phyloP scores from a whole-genome alignment of 2,329 filamentous ascomycete species.

The Neonectria magnoliae region DNA sequence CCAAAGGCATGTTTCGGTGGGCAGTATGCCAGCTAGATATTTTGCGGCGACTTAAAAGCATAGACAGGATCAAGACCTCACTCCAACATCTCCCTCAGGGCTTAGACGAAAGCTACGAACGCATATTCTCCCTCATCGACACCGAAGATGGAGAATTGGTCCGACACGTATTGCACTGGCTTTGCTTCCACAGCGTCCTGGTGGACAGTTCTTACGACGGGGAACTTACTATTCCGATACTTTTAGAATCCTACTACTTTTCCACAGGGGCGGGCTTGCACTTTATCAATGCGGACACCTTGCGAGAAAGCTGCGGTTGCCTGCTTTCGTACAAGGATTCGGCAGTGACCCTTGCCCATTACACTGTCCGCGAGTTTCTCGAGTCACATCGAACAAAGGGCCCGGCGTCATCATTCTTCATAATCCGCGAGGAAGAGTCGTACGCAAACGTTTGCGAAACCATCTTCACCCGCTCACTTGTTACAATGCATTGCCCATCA shows the following conservation, averaged over 20 bases:
- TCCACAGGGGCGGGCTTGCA: not conserved
- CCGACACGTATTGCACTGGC: not conserved
- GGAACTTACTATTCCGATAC: too few relatives aligned
- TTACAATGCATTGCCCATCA: too few relatives aligned
- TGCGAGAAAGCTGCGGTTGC: slow-evolving; percentile 2
- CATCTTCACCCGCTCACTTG: not conserved
- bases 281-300: not conserved
- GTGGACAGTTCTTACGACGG: too few relatives aligned
- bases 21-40: slow-evolving; percentile 9
- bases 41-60: not conserved
- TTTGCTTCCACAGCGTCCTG: not conserved
- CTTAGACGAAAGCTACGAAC: slow-evolving; percentile 6
- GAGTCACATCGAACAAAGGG: not conserved
- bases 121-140: slow-evolving; percentile 6
- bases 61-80: not conserved
- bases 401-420: not conserved
- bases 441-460: not conserved
- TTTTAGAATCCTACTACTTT: not conserved
- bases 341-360: not conserved
- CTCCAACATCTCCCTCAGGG: not conserved
- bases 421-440: not conserved
- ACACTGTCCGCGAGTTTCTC: slow-evolving; percentile 9
- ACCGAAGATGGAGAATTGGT: not conserved
- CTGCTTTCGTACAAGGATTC: not conserved
- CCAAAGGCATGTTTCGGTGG: slow-evolving; percentile 13